Evolutionary conservation across 768 basidiomycete species (phyloP).

Genomic region (Suillus cothurnatus): DNA sequence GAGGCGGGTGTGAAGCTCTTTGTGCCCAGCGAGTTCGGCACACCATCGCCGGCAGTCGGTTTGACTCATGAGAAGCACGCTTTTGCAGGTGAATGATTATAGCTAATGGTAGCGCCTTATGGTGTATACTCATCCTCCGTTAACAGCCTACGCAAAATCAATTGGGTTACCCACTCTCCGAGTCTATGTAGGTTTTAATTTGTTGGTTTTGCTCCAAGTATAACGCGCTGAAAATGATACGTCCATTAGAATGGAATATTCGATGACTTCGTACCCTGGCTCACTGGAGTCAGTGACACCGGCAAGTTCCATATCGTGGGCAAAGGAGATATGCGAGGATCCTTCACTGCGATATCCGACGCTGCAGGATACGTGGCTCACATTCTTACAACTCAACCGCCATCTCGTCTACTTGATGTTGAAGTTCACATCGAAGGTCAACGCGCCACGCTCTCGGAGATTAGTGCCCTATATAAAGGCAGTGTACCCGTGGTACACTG

Average conservation of each 20-base stretch:
- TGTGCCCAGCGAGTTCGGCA: constrained; percentile 33
- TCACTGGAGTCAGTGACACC: constrained; percentile 15
- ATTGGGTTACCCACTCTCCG: constrained; percentile 20
- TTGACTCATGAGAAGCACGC: neutral
- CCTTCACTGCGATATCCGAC: constrained; percentile 26
- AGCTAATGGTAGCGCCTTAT: too few species aligned
- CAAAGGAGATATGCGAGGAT: constrained; percentile 25
- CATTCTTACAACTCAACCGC: constrained; percentile 21
- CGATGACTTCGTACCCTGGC: constrained; percentile 17
- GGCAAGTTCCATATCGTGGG: constrained; percentile 25
- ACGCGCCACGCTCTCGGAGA: constrained; percentile 15
- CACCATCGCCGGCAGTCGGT: constrained; percentile 5
- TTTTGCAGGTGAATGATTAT: constrained; percentile 2
- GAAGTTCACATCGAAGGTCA: constrained; percentile 28
- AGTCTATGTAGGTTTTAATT: constrained; percentile 15
- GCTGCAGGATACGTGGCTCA: constrained; percentile 32
- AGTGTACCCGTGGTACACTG: constrained; percentile 11
- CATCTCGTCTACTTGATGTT: constrained; percentile 15
- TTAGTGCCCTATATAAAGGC: constrained; percentile 15
- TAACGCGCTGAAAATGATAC: neutral
- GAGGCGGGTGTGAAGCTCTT: constrained; percentile 32
- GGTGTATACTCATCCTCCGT: neutral
- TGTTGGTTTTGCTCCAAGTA: constrained; percentile 9
- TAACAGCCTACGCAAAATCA: constrained; percentile 20
- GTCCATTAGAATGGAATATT: constrained; percentile 25